These are phyloP conservation scores for Thalassia testudinum DNA, from an alignment of 116 monocot genomes.

Conservation along the genomic window DNA sequence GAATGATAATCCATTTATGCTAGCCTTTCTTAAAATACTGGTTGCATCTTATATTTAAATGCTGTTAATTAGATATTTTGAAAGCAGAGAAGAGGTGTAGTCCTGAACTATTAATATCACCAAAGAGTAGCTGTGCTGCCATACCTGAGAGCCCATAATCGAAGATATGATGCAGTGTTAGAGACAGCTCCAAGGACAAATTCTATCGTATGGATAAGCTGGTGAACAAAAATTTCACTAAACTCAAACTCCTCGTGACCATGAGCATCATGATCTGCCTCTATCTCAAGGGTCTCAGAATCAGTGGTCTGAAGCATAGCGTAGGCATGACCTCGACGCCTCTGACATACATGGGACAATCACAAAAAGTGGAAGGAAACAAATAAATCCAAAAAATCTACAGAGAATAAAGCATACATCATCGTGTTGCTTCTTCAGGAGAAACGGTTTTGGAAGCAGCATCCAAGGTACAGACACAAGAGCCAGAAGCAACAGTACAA, in stretches of 20 bases:
- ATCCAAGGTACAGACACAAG: constrained; percentile 97
- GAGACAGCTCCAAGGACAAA: constrained; percentile 99
- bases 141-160: constrained; percentile 98
- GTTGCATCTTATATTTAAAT: too few relatives aligned
- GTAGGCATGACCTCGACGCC: constrained; percentile 83
- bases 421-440: constrained; percentile 82
- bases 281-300: constrained; percentile 40
- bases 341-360: constrained; percentile 31
- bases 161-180: constrained; percentile 98
- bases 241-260: constrained; percentile 92
- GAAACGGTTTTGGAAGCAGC: constrained; percentile 91
- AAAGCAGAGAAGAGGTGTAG: background rate
- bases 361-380: background rate
- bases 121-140: too few relatives aligned
- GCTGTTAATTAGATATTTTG: too few relatives aligned
- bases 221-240: constrained; percentile 94
- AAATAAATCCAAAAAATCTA: constrained; percentile 2
- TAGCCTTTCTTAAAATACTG: too few relatives aligned
- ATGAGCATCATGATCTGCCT: constrained; percentile 37
- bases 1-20: too few relatives aligned
- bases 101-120: background rate
- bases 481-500: constrained; percentile 75
- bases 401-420: constrained; percentile 25
- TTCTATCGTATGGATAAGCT: constrained; percentile 97
- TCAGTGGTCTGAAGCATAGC: constrained; percentile 59